Conservation (phyloP, 495 filamentous ascomycete species). For the Penicillium malachiteum region DNA sequence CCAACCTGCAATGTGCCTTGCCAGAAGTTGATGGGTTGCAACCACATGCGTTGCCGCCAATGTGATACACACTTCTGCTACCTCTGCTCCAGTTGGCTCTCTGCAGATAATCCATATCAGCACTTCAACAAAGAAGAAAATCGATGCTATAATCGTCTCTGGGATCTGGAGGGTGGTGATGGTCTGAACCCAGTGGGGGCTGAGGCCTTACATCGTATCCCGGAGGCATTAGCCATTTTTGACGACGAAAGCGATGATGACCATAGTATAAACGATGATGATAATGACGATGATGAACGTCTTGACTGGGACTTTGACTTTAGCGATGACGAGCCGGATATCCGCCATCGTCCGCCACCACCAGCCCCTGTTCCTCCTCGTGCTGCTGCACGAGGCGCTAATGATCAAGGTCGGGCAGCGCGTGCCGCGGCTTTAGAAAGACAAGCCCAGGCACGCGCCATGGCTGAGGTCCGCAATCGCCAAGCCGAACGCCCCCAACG, state of each 20-base stretch:
- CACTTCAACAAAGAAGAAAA: slow-evolving; percentile 77
- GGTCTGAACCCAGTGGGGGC: slow-evolving; percentile 51
- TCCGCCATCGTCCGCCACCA: slow-evolving; percentile 36
- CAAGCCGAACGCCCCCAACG: slow-evolving; percentile 6
- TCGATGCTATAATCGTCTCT: slow-evolving; percentile 77
- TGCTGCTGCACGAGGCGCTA: slow-evolving; percentile 19
- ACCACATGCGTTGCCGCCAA: slow-evolving; percentile 94
- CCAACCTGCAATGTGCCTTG: slow-evolving; percentile 85
- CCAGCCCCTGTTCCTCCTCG: slow-evolving; percentile 42
- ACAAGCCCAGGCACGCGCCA: slow-evolving; percentile 45
- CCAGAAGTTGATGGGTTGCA: slow-evolving; percentile 92
- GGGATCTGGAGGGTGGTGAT: slow-evolving; percentile 86
- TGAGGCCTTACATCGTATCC: slow-evolving; percentile 43
- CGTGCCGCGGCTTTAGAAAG: slow-evolving; percentile 44
- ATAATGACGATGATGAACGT: slow-evolving; percentile 27
- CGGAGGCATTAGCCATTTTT: slow-evolving; percentile 34
- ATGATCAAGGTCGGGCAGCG: slow-evolving; percentile 34
- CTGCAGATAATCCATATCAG: slow-evolving; percentile 73
- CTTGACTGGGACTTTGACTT: slow-evolving; percentile 3
- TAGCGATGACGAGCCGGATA: slow-evolving; percentile 7
- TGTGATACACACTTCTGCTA: slow-evolving; percentile 96
- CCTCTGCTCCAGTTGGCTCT: slow-evolving; percentile 85
- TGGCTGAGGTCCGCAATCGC: slow-evolving; percentile 41
- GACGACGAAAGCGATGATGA: slow-evolving; percentile 38
- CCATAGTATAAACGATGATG: slow-evolving; percentile 24